Conservation (phyloP, 257 asterid species). For the Nemophila menziesii region DNA sequence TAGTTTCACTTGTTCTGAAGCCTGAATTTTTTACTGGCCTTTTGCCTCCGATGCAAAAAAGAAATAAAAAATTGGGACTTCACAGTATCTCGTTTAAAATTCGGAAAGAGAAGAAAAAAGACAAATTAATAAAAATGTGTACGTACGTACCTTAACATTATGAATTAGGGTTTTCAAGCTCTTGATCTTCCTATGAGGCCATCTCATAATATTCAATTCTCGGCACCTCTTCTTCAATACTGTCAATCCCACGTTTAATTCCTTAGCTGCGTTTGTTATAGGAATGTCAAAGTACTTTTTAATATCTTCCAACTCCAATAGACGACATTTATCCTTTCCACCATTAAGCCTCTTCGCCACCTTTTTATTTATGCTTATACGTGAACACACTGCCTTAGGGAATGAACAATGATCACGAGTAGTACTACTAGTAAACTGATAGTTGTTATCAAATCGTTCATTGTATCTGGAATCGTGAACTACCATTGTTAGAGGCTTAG, state of each 20-base stretch:
- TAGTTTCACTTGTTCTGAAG: too few relatives aligned
- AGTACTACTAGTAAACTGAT: background rate
- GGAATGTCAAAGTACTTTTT: constrained; percentile 61
- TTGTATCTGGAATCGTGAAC: too few relatives aligned
- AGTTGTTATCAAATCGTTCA: background rate
- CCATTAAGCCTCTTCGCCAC: background rate
- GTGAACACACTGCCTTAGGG: background rate
- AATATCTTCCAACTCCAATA: constrained; percentile 47
- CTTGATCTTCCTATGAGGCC: constrained; percentile 92
- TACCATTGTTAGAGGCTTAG: too few relatives aligned
- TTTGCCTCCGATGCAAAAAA: too few relatives aligned
- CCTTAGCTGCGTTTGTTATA: constrained; percentile 68
- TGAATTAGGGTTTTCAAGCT: constrained; percentile 72
- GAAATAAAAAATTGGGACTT: too few relatives aligned
- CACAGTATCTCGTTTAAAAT: too few relatives aligned
- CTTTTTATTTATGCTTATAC: background rate
- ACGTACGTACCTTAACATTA: constrained; percentile 45
- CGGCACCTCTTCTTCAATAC: constrained; percentile 75
- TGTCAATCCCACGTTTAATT: constrained; percentile 65
- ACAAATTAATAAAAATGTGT: background rate
- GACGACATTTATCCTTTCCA: constrained; percentile 30
- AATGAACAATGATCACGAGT: background rate
- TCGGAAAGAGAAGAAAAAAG: too few relatives aligned
- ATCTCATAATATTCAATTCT: constrained; percentile 53
- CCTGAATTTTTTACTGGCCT: too few relatives aligned